A percentile compares a stretch with the other conserved stretches of the same genome.
Evolutionary conservation across 1,284 basidiomycete genomes (phyloP).

Genomic region (Pulveroboletus sp.): DNA sequence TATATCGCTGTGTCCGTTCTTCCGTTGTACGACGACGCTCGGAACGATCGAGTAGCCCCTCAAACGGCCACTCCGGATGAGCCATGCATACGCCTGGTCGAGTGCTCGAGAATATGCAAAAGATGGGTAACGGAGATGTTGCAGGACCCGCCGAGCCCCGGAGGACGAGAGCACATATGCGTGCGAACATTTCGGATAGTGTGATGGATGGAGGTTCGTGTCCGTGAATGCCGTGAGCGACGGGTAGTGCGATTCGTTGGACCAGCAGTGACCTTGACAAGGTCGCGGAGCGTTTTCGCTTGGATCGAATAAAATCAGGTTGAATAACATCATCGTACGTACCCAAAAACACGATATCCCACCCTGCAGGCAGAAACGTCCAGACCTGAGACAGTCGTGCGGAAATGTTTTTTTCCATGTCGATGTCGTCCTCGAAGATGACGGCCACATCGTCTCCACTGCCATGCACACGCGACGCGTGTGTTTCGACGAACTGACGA

Average conservation of each 20-base stretch:
- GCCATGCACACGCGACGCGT: too few relatives aligned
- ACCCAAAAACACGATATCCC: conserved; percentile 80
- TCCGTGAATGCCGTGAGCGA: conserved; percentile 22
- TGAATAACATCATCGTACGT: conserved; percentile 12
- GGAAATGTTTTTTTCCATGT: too few relatives aligned
- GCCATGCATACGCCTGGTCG: conserved; percentile 71
- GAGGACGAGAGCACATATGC: conserved; percentile 55
- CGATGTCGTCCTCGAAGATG: too few relatives aligned
- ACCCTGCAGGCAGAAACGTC: conserved; percentile 53
- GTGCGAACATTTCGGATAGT: conserved; percentile 63
- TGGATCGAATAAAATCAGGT: background rate
- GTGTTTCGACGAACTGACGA: too few relatives aligned
- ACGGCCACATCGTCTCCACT: too few relatives aligned
- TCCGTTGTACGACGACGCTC: conserved; percentile 60
- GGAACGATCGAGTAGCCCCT: conserved; percentile 61
- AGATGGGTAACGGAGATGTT: conserved; percentile 52
- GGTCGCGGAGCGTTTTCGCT: background rate
- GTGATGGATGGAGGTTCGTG: conserved; percentile 48
- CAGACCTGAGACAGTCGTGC: conserved; percentile 39
- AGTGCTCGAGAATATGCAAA: conserved; percentile 77
- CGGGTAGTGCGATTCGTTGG: conserved; percentile 48
- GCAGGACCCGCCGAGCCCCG: conserved; percentile 52
- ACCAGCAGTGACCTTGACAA: conserved; percentile 66
- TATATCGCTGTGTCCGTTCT: conserved; percentile 52
- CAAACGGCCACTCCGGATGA: conserved; percentile 52